phyloP scores from a whole-genome alignment of 1,284 basidiomycete genomes.

The Puccinia polysora region DNA sequence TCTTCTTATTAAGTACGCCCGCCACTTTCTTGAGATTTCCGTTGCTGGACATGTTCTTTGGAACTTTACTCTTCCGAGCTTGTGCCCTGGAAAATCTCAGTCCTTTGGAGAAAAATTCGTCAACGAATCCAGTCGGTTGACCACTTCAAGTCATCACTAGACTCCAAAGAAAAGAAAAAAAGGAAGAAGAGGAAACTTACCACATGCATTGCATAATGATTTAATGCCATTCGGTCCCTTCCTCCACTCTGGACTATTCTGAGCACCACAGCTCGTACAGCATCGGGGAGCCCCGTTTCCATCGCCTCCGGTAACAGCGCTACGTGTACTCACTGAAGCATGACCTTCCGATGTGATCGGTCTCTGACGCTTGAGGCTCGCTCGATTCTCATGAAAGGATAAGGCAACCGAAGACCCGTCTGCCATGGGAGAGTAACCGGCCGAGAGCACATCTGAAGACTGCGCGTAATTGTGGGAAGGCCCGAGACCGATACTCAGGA shows the following conservation, averaged over 20 bases:
- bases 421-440: not conserved
- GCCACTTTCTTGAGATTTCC: not conserved
- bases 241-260: slow-evolving; percentile 35
- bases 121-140: too few species aligned
- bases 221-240: slow-evolving; percentile 36
- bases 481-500: not conserved
- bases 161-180: not conserved
- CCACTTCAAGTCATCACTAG: too few species aligned
- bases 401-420: not conserved
- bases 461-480: not conserved
- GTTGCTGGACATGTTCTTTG: not conserved
- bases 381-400: not conserved
- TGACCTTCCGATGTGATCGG: not conserved
- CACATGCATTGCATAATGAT: slow-evolving; percentile 33
- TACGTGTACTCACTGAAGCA: not conserved
- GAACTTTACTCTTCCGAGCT: slow-evolving; percentile 10
- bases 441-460: not conserved
- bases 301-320: not conserved
- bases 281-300: not conserved
- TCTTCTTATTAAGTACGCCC: not conserved
- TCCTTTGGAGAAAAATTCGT: not conserved
- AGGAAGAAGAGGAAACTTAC: slow-evolving; percentile 11
- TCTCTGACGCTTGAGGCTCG: not conserved
- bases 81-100: slow-evolving; percentile 9
- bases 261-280: slow-evolving; percentile 31